Evolutionary conservation across 1,284 basidiomycete genomes (phyloP), one percentile per base, ranked within the genome.

Genomic region (Tilletia setariae): DNA sequence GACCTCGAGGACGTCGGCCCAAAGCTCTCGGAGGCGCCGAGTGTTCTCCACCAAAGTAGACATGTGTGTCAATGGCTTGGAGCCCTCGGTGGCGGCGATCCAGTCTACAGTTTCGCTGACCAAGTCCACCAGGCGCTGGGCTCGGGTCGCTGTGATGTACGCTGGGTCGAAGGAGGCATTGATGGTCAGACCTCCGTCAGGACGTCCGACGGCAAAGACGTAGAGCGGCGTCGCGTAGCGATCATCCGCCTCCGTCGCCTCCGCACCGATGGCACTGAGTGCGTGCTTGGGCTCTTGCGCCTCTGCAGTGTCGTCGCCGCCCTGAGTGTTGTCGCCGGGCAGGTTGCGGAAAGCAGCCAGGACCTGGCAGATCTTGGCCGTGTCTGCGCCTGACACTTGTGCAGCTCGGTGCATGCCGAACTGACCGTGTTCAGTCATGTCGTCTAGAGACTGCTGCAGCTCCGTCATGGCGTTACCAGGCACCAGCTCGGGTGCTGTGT

Each of bases 371-470:
- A 46, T 46, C 44, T 46, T 13, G 15, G 44, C 13, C n/a, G 44
- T 46, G n/a, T 46, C n/a, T 13, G 44, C 44, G 44, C 44, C 44
- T 15, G 44, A 46, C 15, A 46, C 44, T 46, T 46, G 44, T 46
- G 44, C 44, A n/a, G 44, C 44, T 13, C 44, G 44, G n/a, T 46
- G 15, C 44, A 46, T 46, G 44, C 44, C 44, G n/a, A 46, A 46
- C 15, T 46, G 44, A 2, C 44, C 44, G n/a, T 46, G 44, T 46
- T 46, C 44, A 13, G 44, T 46, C 44, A 46, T n/a, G 15, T 46
- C 44, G 44, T 46, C 44, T 46, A 46, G 44, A n/a, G n/a, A 13
- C n/a, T 46, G 44, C 44, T 46, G 44, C 44, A 46, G 44, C 44
- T 46, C 44, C 15, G n/a, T 46, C 44, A 46, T 1, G 44, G 44